Evolutionary conservation across 1,139 yeast genomes (phyloP).

Genomic region (Magnusiomyces ingens): DNA sequence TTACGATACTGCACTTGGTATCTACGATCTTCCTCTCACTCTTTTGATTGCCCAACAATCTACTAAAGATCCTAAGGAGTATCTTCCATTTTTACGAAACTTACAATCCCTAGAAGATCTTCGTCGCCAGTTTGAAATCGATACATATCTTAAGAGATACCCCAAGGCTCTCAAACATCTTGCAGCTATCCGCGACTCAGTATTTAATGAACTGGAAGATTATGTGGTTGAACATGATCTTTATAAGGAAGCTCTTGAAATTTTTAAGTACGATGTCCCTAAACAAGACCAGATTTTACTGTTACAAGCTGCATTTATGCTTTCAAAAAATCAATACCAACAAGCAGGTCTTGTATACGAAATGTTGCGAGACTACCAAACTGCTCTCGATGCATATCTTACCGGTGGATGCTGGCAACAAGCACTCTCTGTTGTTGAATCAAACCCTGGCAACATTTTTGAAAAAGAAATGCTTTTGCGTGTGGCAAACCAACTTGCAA

Average conservation of each 20-base stretch:
- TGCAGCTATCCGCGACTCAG: slow-evolving; percentile 42
- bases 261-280: slow-evolving; percentile 52
- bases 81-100: slow-evolving; percentile 81
- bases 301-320: slow-evolving; percentile 57
- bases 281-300: slow-evolving; percentile 47
- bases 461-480: slow-evolving; percentile 32
- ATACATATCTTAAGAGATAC: slow-evolving; percentile 62
- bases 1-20: slow-evolving; percentile 71
- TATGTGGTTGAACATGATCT: slow-evolving; percentile 71
- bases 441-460: slow-evolving; percentile 28
- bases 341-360: slow-evolving; percentile 82
- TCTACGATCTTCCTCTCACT: slow-evolving; percentile 76
- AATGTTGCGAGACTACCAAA: slow-evolving; percentile 46
- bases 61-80: slow-evolving; percentile 96
- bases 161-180: slow-evolving; percentile 66
- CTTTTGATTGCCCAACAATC: slow-evolving; percentile 88
- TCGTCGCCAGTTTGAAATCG: slow-evolving; percentile 71
- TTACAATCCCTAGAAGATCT: slow-evolving; percentile 60
- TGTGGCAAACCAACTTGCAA: slow-evolving; percentile 53
- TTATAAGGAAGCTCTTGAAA: slow-evolving; percentile 58
- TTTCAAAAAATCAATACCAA: slow-evolving; percentile 41
- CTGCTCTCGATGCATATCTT: slow-evolving; percentile 65
- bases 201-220: slow-evolving; percentile 53
- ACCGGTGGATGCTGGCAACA: slow-evolving; percentile 77
- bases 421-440: slow-evolving; percentile 55